These are phyloP conservation scores for Saturnispora diversa DNA, from an alignment of 805 yeast genomes.

Conservation along the genomic window DNA sequence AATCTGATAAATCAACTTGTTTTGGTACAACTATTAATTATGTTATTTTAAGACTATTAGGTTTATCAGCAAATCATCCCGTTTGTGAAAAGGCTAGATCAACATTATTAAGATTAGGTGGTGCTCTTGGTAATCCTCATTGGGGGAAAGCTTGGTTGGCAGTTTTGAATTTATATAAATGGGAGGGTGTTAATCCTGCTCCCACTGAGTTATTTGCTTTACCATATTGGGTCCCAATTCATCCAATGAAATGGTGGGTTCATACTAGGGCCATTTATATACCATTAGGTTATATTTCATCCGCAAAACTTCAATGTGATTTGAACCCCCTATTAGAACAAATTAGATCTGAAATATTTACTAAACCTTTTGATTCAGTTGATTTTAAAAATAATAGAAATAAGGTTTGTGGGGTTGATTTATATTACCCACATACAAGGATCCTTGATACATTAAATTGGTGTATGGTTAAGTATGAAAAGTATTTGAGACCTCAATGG, in stretches of 20 bases:
- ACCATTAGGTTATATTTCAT: conserved; percentile 75
- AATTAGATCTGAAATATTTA: conserved; percentile 75
- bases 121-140: conserved; percentile 85
- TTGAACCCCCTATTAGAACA: conserved; percentile 55
- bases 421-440: conserved; percentile 86
- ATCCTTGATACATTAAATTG: conserved; percentile 56
- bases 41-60: conserved; percentile 70
- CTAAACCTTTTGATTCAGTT: conserved; percentile 52
- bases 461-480: conserved; percentile 56
- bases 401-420: conserved; percentile 82
- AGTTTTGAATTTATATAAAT: conserved; percentile 67
- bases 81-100: conserved; percentile 69
- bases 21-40: conserved; percentile 91
- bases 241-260: conserved; percentile 99
- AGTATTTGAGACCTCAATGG: conserved; percentile 70
- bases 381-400: conserved; percentile 68
- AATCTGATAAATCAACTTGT: conserved; percentile 87
- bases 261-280: conserved; percentile 89
- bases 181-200: conserved; percentile 98
- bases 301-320: conserved; percentile 46
- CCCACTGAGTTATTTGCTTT: conserved; percentile 92
- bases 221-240: conserved; percentile 75
- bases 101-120: conserved; percentile 68
- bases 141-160: conserved; percentile 97
- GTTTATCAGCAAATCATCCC: conserved; percentile 64